Evolutionary conservation across 108 stramenopile genomes (phyloP), one percentile per base, ranked within the genome.

Genomic region (Cyclotella kingstonii): DNA sequence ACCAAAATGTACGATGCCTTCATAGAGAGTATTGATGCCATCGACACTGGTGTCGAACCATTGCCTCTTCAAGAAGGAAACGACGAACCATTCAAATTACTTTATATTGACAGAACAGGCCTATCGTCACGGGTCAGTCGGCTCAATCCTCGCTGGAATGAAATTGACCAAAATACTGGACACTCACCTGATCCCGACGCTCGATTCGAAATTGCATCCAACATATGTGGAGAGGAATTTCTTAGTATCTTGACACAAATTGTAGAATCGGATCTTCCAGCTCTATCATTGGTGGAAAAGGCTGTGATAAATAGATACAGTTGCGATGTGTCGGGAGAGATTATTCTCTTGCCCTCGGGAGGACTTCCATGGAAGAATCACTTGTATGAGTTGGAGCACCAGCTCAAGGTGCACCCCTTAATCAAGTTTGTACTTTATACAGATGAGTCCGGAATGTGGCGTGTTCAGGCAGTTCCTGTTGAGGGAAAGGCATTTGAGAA

Each of bases 401-500:
- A 82, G 33, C 63, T 78, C 34, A 62, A 48, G 6, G 54, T 80
- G 54, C 83, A 85, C 9, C 76, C 82, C 15, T 41, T 82, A 14
- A 77, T 96, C 66, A 94, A 96, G 62, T 99, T 92, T 83, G 98
- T 97, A 0, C 62, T 99, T 52, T 99, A 97, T 65, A 83, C 81
- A 0, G 97, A 99, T 76, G 68, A 80, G 47, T 55, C 74, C 5
- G 95, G 92, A 1, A 90, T 89, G 83, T 99, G 97, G 99, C 70
- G 98, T n/a, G 82, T 98, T 22, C 98, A 99, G 76, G 95, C 94
- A n/a, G 98, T 98, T n/a, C 94, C 97, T 2, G 91, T 90, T 18
- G 88, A 89, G 52, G 91, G 87, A 14, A 83, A 79, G 50, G 85
- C 81, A 1, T 99, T 99, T 81, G 84, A 84, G 45, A 93, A 95